Conservation (phyloP, 257 asterid species). For the Rehmannia glutinosa region DNA sequence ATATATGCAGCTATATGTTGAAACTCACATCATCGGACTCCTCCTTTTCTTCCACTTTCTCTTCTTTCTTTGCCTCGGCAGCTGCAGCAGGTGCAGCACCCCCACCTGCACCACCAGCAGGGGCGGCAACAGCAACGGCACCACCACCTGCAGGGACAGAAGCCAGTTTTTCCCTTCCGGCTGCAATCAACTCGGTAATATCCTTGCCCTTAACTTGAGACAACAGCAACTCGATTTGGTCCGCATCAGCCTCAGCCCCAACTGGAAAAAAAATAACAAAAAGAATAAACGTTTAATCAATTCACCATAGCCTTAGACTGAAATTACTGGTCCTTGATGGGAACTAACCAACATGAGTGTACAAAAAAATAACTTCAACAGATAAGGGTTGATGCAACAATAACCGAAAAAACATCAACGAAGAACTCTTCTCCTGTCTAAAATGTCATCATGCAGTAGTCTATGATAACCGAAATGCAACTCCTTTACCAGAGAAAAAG, state of each 20-base stretch:
- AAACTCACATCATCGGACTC: constrained; percentile 46
- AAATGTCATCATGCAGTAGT: neutral
- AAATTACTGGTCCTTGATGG: neutral
- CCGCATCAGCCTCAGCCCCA: constrained; percentile 49
- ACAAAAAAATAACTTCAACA: neutral
- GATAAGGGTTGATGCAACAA: too few relatives aligned
- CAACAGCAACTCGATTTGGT: constrained; percentile 28
- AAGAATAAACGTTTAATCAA: too few relatives aligned
- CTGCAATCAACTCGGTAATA: too few relatives aligned
- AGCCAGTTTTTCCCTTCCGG: constrained; percentile 57
- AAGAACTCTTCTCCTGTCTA: neutral
- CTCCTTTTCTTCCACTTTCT: too few relatives aligned
- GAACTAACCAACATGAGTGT: neutral
- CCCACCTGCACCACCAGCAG: constrained; percentile 29
- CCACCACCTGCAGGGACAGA: constrained; percentile 60
- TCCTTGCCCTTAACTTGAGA: too few relatives aligned
- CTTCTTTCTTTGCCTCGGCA: constrained; percentile 53
- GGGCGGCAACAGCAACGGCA: constrained; percentile 31
- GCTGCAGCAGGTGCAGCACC: constrained; percentile 46
- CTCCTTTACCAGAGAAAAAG: neutral
- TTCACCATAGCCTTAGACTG: too few relatives aligned
- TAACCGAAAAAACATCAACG: too few relatives aligned
- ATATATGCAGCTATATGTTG: too few relatives aligned
- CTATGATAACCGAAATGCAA: neutral
- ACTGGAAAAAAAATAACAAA: constrained; percentile 20